phyloP scores from a whole-genome alignment of 768 basidiomycete species.

The Mycena belliarum region DNA sequence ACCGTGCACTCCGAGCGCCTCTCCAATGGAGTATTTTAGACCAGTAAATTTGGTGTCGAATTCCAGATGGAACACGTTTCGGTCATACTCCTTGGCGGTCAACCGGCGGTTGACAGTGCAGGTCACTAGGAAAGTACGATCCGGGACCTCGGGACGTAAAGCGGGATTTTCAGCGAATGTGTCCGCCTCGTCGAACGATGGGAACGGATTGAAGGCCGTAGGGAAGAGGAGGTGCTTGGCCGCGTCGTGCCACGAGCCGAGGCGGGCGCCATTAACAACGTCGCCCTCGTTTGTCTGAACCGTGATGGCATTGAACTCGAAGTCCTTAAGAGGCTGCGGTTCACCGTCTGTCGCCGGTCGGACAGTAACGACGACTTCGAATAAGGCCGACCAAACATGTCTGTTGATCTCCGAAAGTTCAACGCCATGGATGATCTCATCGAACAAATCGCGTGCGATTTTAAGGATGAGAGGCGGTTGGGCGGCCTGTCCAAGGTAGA shows the following conservation, averaged over 20 bases:
- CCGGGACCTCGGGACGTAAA: constrained; percentile 82
- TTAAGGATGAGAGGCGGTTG: constrained; percentile 53
- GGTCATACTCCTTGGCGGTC: constrained; percentile 93
- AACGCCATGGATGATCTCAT: constrained; percentile 47
- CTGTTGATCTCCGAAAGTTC: constrained; percentile 54
- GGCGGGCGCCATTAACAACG: constrained; percentile 58
- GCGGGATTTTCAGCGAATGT: constrained; percentile 62
- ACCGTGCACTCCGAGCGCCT: constrained; percentile 95
- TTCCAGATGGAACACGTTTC: constrained; percentile 98
- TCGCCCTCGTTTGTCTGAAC: constrained; percentile 61
- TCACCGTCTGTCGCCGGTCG: constrained; percentile 24
- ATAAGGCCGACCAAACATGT: constrained; percentile 66
- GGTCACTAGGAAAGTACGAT: constrained; percentile 91
- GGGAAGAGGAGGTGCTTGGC: constrained; percentile 91
- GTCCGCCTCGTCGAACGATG: constrained; percentile 37
- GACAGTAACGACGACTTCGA: constrained; percentile 50
- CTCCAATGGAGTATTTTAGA: constrained; percentile 92
- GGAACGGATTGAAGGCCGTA: constrained; percentile 63
- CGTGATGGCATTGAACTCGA: constrained; percentile 75
- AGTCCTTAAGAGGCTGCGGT: constrained; percentile 46
- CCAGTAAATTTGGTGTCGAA: constrained; percentile 92
- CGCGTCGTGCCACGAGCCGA: constrained; percentile 80
- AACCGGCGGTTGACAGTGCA: constrained; percentile 93
- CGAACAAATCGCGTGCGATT: constrained; percentile 48
- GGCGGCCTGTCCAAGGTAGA: constrained; percentile 74